These are phyloP conservation scores for Pseudonectria foliicola DNA, from an alignment of 2,329 filamentous ascomycete genomes.

Conservation along the genomic window DNA sequence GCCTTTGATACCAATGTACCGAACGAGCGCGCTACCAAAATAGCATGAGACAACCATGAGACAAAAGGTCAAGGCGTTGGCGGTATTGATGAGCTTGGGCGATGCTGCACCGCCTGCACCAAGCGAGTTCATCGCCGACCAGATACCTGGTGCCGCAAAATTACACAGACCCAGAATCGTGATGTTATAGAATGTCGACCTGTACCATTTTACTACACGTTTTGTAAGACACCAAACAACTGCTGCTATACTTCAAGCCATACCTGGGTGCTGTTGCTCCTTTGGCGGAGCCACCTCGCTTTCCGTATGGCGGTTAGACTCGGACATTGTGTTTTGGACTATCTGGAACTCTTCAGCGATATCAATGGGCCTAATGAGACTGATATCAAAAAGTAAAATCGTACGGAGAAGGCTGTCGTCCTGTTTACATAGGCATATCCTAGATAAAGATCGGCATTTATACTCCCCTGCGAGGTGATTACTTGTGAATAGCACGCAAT, in stretches of 20 bases:
- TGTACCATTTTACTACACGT: conserved; percentile 57
- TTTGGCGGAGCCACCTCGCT: conserved; percentile 21
- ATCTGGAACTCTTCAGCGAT: too few species aligned
- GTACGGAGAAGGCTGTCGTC: too few species aligned
- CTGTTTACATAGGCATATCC: conserved; percentile 1
- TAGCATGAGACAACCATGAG: conserved; percentile 67
- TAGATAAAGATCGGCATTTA: conserved; percentile 10
- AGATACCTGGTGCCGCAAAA: conserved; percentile 63
- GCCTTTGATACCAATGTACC: conserved; percentile 63
- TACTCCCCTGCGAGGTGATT: conserved; percentile 4
- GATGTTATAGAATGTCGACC: conserved; percentile 66
- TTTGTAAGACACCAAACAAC: conserved; percentile 1
- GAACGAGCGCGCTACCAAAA: conserved; percentile 56
- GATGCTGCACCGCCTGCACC: conserved; percentile 60
- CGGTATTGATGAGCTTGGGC: conserved; percentile 61
- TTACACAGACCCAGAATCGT: conserved; percentile 65
- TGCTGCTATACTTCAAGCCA: neutral
- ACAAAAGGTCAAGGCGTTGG: conserved; percentile 65
- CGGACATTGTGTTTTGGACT: conserved; percentile 7
- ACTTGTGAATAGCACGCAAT: conserved; percentile 8
- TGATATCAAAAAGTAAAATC: too few species aligned
- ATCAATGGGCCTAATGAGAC: too few species aligned
- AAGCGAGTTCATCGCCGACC: conserved; percentile 66
- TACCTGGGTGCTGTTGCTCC: conserved; percentile 25
- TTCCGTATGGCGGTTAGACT: conserved; percentile 13